A percentile compares a stretch with the other conserved stretches of the same genome.
These are phyloP conservation scores for Prunus campanulata DNA, from an alignment of 306 rosid genomes.

Conservation along the genomic window DNA sequence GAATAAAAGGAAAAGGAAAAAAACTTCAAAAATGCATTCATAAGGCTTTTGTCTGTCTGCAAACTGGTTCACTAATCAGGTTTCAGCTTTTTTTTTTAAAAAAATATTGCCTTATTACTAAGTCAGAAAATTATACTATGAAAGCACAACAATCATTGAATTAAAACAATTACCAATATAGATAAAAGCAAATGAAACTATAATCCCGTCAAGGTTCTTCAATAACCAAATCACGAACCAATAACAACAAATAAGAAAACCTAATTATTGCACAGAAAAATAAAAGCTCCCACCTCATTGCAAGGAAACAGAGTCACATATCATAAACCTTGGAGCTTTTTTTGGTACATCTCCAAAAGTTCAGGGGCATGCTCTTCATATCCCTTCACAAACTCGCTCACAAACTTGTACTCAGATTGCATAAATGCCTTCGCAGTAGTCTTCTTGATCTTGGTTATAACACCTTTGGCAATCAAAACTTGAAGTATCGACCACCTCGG, in stretches of 20 bases:
- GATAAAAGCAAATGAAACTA: background rate
- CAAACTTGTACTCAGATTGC: slow-evolving; percentile 1
- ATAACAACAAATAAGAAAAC: background rate
- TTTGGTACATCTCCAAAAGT: slow-evolving; percentile 18
- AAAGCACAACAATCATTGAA: background rate
- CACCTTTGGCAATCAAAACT: slow-evolving; percentile 12
- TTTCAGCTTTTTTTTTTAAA: too few species aligned
- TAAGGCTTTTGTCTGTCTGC: background rate
- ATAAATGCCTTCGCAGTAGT: slow-evolving; percentile 1
- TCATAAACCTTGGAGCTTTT: slow-evolving; percentile 2
- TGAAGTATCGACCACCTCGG: slow-evolving; percentile 21
- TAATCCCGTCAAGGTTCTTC: background rate
- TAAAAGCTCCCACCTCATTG: background rate
- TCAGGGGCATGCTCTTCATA: background rate
- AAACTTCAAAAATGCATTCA: background rate
- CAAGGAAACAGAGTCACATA: background rate
- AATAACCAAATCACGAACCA: background rate
- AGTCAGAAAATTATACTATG: too few species aligned
- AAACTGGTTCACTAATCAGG: background rate
- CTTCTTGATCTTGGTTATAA: slow-evolving; percentile 1
- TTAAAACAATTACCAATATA: background rate
- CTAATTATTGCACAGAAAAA: background rate
- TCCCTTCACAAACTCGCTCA: slow-evolving; percentile 1
- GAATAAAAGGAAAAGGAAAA: background rate
- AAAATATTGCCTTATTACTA: too few species aligned